These are phyloP conservation scores for Podaxis sp. DNA, from an alignment of 768 basidiomycete species.

Conservation along the genomic window DNA sequence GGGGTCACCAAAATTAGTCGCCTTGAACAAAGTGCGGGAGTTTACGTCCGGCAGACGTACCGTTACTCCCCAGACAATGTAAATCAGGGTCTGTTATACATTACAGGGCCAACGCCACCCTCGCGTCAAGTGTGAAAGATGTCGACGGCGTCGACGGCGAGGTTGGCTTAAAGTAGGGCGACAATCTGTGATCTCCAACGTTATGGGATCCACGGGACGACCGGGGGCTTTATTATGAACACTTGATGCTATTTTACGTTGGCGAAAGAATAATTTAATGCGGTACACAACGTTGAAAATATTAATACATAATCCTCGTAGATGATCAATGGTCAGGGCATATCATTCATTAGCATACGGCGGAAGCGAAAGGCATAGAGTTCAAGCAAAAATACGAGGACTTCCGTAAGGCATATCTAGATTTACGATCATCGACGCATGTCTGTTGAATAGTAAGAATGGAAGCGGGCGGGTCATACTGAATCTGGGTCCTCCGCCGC, in stretches of 20 bases:
- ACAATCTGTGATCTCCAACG: not conserved
- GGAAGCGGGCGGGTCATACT: not conserved
- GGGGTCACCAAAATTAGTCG: not conserved
- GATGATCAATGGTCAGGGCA: not conserved
- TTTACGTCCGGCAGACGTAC: not conserved
- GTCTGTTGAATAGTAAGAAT: conserved; percentile 1
- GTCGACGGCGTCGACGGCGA: not conserved
- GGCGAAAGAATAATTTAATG: not conserved
- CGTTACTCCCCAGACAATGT: not conserved
- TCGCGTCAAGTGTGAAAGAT: not conserved
- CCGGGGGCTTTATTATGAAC: not conserved
- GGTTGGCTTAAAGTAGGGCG: not conserved
- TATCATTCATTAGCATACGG: not conserved
- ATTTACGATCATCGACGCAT: not conserved
- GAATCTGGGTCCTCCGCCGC: not conserved
- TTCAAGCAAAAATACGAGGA: not conserved
- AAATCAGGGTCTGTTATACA: not conserved
- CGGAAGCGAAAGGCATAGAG: not conserved
- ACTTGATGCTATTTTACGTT: conserved; percentile 3
- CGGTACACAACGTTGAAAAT: not conserved
- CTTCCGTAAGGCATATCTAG: not conserved
- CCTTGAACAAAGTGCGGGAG: not conserved
- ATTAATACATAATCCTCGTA: conserved; percentile 1
- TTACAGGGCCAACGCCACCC: not conserved
- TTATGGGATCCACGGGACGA: not conserved